Evolutionary conservation across 805 yeast genomes (phyloP).

Genomic region (Grigorovia yakushimaensis): DNA sequence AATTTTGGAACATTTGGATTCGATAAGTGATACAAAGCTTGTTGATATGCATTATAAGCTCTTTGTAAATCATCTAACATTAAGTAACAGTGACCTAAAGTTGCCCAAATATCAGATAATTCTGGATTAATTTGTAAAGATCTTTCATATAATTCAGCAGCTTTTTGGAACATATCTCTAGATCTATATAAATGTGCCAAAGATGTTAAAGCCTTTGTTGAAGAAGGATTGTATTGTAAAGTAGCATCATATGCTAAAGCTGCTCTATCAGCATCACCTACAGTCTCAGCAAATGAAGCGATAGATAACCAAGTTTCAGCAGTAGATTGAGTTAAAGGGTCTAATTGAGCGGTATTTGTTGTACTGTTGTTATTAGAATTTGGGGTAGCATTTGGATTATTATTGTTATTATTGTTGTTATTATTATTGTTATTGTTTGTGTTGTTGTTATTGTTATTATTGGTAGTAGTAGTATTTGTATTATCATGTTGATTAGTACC

Average conservation of each 20-base stretch:
- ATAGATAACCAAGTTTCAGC: slow-evolving; percentile 83
- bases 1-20: slow-evolving; percentile 93
- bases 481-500: neutral
- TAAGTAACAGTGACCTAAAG: slow-evolving; percentile 89
- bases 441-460: neutral
- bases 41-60: slow-evolving; percentile 94
- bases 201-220: slow-evolving; percentile 74
- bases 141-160: slow-evolving; percentile 87
- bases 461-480: neutral
- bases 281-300: slow-evolving; percentile 79
- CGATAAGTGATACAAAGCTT: slow-evolving; percentile 81
- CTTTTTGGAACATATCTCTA: slow-evolving; percentile 83
- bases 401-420: neutral
- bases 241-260: slow-evolving; percentile 83
- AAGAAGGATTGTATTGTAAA: slow-evolving; percentile 74
- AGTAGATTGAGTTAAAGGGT: slow-evolving; percentile 41
- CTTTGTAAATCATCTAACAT: slow-evolving; percentile 94
- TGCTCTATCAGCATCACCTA: slow-evolving; percentile 85
- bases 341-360: slow-evolving; percentile 15
- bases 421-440: neutral
- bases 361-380: neutral
- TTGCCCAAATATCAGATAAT: slow-evolving; percentile 95
- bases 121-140: slow-evolving; percentile 75
- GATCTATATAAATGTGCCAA: slow-evolving; percentile 83
- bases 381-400: neutral